A percentile compares a stretch with the other conserved stretches of the same genome.
Evolutionary conservation across 1,284 basidiomycete species (phyloP).

Genomic region (Tranzscheliella williamsii): DNA sequence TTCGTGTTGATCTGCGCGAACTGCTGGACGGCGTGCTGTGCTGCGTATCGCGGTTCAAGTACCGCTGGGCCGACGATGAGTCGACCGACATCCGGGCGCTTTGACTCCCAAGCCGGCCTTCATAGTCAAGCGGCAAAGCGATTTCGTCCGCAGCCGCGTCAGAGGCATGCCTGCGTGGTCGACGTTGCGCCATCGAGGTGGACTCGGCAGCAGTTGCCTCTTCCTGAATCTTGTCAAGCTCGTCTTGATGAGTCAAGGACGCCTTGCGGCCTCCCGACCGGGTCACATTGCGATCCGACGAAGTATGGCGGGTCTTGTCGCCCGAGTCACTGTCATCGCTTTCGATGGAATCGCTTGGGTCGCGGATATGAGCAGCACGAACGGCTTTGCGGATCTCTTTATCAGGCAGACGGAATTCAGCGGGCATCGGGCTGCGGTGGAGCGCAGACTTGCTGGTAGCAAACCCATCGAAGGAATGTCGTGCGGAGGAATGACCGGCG

Average conservation of each 20-base stretch:
- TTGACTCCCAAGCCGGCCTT: slow-evolving; percentile 21
- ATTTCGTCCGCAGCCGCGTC: slow-evolving; percentile 29
- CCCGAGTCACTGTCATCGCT: slow-evolving; percentile 4
- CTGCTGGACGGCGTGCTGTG: slow-evolving; percentile 30
- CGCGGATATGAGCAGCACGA: slow-evolving; percentile 23
- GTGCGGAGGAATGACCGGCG: slow-evolving; percentile 11
- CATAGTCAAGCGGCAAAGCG: slow-evolving; percentile 6
- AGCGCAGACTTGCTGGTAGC: slow-evolving; percentile 4
- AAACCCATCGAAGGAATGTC: slow-evolving; percentile 11
- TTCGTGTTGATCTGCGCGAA: slow-evolving; percentile 6
- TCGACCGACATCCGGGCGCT: slow-evolving; percentile 41
- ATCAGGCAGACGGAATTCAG: slow-evolving; percentile 35
- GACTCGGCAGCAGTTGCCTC: slow-evolving; percentile 2
- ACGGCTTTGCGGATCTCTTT: slow-evolving; percentile 33
- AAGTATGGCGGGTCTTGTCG: background rate
- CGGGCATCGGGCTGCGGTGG: slow-evolving; percentile 29
- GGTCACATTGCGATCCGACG: background rate
- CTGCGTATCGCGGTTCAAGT: slow-evolving; percentile 18
- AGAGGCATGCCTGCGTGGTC: slow-evolving; percentile 24
- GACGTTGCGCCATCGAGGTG: slow-evolving; percentile 1
- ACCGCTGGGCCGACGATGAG: slow-evolving; percentile 23
- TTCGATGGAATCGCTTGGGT: slow-evolving; percentile 11
- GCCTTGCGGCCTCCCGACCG: background rate
- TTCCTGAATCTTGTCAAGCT: slow-evolving; percentile 24
- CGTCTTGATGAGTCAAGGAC: slow-evolving; percentile 5